phyloP scores from a whole-genome alignment of 768 basidiomycete species.

The Harrya chromipes region DNA sequence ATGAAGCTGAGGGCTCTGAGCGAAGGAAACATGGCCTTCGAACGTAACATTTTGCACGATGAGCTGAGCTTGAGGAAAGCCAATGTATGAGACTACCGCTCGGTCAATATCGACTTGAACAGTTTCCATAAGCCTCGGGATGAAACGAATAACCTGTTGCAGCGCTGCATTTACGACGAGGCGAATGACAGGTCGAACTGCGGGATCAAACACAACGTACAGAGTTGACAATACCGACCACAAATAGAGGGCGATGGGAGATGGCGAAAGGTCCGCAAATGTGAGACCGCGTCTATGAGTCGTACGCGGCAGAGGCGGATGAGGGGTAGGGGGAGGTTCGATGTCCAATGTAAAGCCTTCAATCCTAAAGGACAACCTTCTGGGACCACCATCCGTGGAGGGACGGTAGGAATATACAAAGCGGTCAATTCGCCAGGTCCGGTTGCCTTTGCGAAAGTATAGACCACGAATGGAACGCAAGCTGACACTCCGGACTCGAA shows the following conservation, averaged over 20 bases:
- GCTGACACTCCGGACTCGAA: constrained; percentile 72
- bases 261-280: constrained; percentile 35
- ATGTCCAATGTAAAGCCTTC: constrained; percentile 59
- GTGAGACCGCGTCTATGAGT: constrained; percentile 44
- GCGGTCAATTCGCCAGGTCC: constrained; percentile 63
- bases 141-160: constrained; percentile 56
- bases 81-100: constrained; percentile 48
- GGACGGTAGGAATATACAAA: constrained; percentile 57
- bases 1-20: constrained; percentile 40
- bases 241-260: constrained; percentile 33
- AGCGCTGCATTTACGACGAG: constrained; percentile 50
- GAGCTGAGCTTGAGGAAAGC: constrained; percentile 51
- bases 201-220: constrained; percentile 52
- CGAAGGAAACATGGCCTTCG: constrained; percentile 53
- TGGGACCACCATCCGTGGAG: constrained; percentile 42
- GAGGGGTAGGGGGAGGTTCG: constrained; percentile 18
- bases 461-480: constrained; percentile 75
- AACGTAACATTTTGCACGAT: constrained; percentile 48
- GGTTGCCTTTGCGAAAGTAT: constrained; percentile 55
- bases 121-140: constrained; percentile 66
- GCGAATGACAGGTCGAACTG: constrained; percentile 60
- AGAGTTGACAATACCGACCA: constrained; percentile 34
- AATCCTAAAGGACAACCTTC: constrained; percentile 59
- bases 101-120: constrained; percentile 65
- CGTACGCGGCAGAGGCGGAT: constrained; percentile 16